Base-by-base conservation (phyloP, 352 stramenopile species). In the Pythium angustatum region DNA sequence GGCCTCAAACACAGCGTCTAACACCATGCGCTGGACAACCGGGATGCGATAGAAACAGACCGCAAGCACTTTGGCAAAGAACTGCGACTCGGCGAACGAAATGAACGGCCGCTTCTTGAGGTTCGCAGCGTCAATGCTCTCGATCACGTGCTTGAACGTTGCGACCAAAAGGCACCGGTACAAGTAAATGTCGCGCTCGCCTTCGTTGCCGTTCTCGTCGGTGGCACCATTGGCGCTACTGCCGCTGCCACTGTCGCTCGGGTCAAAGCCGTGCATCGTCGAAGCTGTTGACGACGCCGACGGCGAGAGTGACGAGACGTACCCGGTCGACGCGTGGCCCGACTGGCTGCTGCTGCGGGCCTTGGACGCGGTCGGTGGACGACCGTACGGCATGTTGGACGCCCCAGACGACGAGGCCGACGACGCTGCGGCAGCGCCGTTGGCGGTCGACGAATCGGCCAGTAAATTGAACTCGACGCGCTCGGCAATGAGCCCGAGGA, bases 71-170 rank as follows among this genome's bases (percentile, higher is more conserved):
- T 83, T 82, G n/a, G 78, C 80, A 58, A 79, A 88, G 59, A 90
- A 91, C 44, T 81, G 69, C 14, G 72, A 76, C 65, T 91, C 80
- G 5, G 75, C 57, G 21, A 85, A 70, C 9, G 80, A 79, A 36
- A 90, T 81, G 54, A 80, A 87, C n/a, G 76, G 19, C 1, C 80
- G 77, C 22, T 69, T 68, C 38, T 77, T 81, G 5, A 62, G 48
- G 10, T 76, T 71, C 0, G 73, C 78, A 6, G 58, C 67, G 21
- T 91, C 80, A 21, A 91, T 71, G 54, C 75, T 90, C 55, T 89
- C 80, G 12, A 78, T 67, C 4, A 85, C 83, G 50, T 87, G 79
- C 69, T 90, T 87, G 67, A 88, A 91, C 1, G 80, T 91, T n/a
- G 80, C 80, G n/a, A 90, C 79, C 4, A 91, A 67, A 17, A 88